Base-by-base conservation (phyloP, 805 yeast species). In the Candida manassasensis region DNA sequence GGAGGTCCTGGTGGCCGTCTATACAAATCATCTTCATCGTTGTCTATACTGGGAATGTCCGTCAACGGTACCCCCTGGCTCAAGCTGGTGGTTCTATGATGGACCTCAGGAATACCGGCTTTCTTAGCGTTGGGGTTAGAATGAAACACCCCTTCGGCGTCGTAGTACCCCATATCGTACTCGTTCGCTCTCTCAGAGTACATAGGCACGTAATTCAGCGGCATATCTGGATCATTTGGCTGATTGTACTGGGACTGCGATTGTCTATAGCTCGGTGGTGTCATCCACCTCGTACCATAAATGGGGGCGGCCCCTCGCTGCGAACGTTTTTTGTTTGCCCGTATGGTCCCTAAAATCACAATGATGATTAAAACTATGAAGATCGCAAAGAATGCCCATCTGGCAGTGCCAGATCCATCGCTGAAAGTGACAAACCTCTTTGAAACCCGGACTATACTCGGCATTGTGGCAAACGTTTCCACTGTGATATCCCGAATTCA, bases 281-380 rank as follows among this genome's bases (percentile, higher is more conserved):
- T 82, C 64, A 87, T 76, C 94, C 94, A 84, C 8, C 84, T 75
- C 1, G 93, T 84, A 7, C 90, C 90, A 40, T 74, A 63, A 2
- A 85, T 64, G 0, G 95, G 95, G 18, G 61, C 65, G 42, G 65
- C 60, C 2, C 81, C 81, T 16, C 51, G 49, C 28, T 50, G 57
- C 7, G 61, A 44, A 54, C 94, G 67, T 37, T 66, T 67, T 30
- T 63, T 71, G 49, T 84, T 84, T 10, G 75, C 62, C 24, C 74
- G 25, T 21, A 32, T 13, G 14, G 84, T 78, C 30, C 71, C 70
- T 0, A 72, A 19, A 3, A 81, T 44, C 3, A 78, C 61, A 2
- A 73, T 38, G 2, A 77, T 27, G 3, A 79, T 41, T 1, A 71
- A 67, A 0, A 73, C 70, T 3, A 77, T 54, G 43, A 81, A 70